These are phyloP conservation scores for Plasmopara halstedii DNA, from an alignment of 352 stramenopile species.

Conservation along the genomic window DNA sequence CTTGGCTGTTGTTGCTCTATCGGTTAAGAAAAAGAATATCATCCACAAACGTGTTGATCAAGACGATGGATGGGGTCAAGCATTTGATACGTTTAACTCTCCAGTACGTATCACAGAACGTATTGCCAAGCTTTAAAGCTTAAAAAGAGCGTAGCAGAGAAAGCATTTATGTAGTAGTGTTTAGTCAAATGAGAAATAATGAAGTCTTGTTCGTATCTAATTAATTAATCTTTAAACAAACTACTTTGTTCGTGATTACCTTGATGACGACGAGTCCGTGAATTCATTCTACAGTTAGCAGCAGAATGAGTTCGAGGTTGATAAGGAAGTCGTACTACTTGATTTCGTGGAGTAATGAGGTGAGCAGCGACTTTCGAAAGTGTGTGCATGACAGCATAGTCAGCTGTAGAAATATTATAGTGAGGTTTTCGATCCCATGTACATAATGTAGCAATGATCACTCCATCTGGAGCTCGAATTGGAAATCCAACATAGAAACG, in stretches of 20 bases:
- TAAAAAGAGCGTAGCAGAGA: no score
- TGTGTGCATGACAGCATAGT: conserved; percentile 57
- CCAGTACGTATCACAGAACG: conserved; percentile 19
- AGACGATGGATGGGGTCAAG: conserved; percentile 13
- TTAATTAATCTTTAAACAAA: no score
- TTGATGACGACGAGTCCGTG: conserved; percentile 3
- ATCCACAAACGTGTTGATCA: conserved; percentile 20
- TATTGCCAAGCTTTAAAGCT: conserved; percentile 30
- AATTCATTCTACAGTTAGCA: conserved; percentile 12
- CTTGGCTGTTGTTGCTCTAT: conserved; percentile 15
- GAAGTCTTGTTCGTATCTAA: no score
- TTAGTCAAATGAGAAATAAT: no score
- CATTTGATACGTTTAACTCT: conserved; percentile 24
- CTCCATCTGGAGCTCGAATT: conserved; percentile 31
- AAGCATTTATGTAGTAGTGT: no score
- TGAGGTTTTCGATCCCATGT: conserved; percentile 30
- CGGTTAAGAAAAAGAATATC: conserved; percentile 24
- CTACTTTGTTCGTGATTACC: no score
- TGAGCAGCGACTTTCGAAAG: conserved; percentile 31
- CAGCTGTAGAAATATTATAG: conserved; percentile 41
- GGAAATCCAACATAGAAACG: conserved; percentile 55
- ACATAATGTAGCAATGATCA: conserved; percentile 44
- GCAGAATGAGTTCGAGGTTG: conserved; percentile 12
- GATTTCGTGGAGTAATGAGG: conserved; percentile 16
- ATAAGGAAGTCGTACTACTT: conserved; percentile 11